Evolutionary conservation across 2,329 filamentous ascomycete genomes (phyloP).

Genomic region (Phaeosphaeria sp.): DNA sequence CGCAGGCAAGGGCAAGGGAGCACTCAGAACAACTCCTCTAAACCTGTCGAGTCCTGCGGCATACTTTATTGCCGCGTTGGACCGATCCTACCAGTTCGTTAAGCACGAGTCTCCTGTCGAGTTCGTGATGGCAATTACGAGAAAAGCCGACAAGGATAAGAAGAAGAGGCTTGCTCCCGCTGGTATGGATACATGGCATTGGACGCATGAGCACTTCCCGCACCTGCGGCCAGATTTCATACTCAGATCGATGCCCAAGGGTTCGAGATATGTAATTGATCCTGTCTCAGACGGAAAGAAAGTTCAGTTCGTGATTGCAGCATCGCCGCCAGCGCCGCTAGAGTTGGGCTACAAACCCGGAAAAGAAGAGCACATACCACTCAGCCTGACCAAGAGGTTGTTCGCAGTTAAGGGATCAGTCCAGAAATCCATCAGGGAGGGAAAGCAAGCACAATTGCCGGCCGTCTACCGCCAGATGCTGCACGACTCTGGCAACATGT

Average conservation of each 20-base stretch:
- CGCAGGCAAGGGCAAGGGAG: constrained; percentile 12
- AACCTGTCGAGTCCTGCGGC: constrained; percentile 14
- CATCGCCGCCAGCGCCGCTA: not conserved
- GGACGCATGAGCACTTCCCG: constrained; percentile 34
- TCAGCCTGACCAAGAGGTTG: not conserved
- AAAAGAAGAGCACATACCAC: not conserved
- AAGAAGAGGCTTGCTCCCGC: constrained; percentile 3
- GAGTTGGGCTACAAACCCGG: not conserved
- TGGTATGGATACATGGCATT: constrained; percentile 17
- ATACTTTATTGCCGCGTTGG: constrained; percentile 17
- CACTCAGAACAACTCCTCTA: constrained; percentile 27
- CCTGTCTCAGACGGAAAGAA: constrained; percentile 31
- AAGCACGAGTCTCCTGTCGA: constrained; percentile 29
- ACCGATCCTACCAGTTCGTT: constrained; percentile 35
- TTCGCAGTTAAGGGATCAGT: constrained; percentile 19
- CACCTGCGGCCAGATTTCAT: constrained; percentile 43
- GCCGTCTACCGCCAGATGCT: constrained; percentile 10
- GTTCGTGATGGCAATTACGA: constrained; percentile 19
- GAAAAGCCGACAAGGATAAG: constrained; percentile 3
- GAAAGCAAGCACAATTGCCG: constrained; percentile 19
- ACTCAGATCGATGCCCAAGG: constrained; percentile 35
- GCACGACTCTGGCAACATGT: not conserved
- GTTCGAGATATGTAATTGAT: constrained; percentile 21
- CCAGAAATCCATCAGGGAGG: constrained; percentile 6
- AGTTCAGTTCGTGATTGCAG: constrained; percentile 33